These are phyloP conservation scores for Chaetomium globosum DNA, from an alignment of 2,329 filamentous ascomycete species.

Conservation along the genomic window DNA sequence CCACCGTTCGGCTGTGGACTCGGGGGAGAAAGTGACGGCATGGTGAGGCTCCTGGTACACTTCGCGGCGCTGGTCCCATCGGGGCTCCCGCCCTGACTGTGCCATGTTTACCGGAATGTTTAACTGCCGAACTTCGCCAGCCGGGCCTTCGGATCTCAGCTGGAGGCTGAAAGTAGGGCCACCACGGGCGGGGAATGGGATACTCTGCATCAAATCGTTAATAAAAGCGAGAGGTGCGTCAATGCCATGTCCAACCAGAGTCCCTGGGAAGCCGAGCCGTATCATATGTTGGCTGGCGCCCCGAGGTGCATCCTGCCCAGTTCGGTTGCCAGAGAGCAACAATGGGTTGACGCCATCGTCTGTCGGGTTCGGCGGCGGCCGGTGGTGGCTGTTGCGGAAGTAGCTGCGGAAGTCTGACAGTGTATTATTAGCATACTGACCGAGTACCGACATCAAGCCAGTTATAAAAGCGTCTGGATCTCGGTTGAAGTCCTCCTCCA, in stretches of 20 bases:
- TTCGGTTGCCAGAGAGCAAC: constrained; percentile 63
- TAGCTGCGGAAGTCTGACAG: constrained; percentile 52
- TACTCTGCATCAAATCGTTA: constrained; percentile 58
- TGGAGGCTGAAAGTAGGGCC: constrained; percentile 63
- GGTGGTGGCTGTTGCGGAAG: constrained; percentile 58
- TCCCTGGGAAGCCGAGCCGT: constrained; percentile 54
- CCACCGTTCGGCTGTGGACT: constrained; percentile 76
- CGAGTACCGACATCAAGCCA: background rate
- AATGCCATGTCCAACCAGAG: constrained; percentile 48
- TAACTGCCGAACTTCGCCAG: constrained; percentile 57
- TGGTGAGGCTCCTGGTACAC: constrained; percentile 65
- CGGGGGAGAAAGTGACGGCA: constrained; percentile 73
- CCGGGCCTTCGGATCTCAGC: constrained; percentile 53
- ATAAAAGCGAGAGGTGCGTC: constrained; percentile 59
- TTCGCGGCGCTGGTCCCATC: constrained; percentile 55
- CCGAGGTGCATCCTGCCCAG: constrained; percentile 54
- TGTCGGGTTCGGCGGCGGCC: constrained; percentile 56
- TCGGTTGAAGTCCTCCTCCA: background rate
- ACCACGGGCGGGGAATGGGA: constrained; percentile 53
- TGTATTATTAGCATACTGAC: constrained; percentile 34
- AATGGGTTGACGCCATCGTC: constrained; percentile 89
- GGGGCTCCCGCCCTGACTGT: constrained; percentile 45
- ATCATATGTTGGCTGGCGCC: constrained; percentile 54
- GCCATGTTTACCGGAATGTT: constrained; percentile 45
- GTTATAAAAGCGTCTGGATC: too few relatives aligned